These are phyloP conservation scores for Xylaria multiplex DNA, from an alignment of 2,329 filamentous ascomycete genomes.

Conservation along the genomic window DNA sequence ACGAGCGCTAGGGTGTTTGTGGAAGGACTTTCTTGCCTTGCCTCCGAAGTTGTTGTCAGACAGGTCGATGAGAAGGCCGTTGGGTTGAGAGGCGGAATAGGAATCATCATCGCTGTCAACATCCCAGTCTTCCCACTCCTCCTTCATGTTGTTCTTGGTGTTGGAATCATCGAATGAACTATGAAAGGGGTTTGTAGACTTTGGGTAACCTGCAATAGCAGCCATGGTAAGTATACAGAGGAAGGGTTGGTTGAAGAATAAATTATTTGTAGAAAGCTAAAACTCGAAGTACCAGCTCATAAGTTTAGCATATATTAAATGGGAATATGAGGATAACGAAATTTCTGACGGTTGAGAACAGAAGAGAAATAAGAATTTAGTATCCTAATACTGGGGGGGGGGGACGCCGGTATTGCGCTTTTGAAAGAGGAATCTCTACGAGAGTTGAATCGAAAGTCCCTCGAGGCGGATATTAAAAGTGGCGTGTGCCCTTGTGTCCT, in stretches of 20 bases:
- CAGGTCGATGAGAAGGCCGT: conserved; percentile 43
- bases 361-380: conserved; percentile 19
- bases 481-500: conserved; percentile 2
- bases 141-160: conserved; percentile 39
- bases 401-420: not conserved
- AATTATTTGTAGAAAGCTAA: conserved; percentile 34
- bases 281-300: conserved; percentile 47
- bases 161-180: conserved; percentile 29
- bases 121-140: conserved; percentile 51
- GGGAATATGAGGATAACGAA: conserved; percentile 1
- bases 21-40: conserved; percentile 32
- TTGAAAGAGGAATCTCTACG: conserved; percentile 3
- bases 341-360: conserved; percentile 1
- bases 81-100: conserved; percentile 27
- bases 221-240: conserved; percentile 41
- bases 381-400: conserved; percentile 1
- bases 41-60: conserved; percentile 33
- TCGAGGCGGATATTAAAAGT: conserved; percentile 7
- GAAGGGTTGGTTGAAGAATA: conserved; percentile 17
- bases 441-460: conserved; percentile 5
- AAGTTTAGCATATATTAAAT: conserved; percentile 32
- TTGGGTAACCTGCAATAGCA: conserved; percentile 33
- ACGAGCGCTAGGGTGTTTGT: conserved; percentile 34
- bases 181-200: conserved; percentile 40
- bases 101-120: conserved; percentile 43